phyloP scores from a whole-genome alignment of 1,284 basidiomycete species.

The Ustilago trichophora region DNA sequence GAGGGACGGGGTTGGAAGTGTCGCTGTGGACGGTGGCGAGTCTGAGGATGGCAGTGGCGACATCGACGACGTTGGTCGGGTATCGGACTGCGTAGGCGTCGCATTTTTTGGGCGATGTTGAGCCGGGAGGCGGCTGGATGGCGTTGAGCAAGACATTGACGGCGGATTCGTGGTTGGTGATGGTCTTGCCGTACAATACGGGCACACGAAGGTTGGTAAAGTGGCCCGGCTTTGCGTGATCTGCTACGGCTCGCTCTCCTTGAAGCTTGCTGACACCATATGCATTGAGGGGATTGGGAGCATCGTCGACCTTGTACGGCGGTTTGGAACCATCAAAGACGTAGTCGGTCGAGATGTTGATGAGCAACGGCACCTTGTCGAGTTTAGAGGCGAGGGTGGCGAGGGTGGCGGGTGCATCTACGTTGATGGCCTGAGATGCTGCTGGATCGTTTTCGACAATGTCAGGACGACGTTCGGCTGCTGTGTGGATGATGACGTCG shows the following conservation, averaged over 20 bases:
- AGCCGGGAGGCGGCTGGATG: conserved; percentile 34
- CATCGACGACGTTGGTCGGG: conserved; percentile 70
- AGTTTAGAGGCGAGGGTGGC: conserved; percentile 53
- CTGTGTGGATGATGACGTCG: conserved; percentile 69
- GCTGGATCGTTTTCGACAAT: conserved; percentile 67
- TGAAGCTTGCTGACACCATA: conserved; percentile 67
- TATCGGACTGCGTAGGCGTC: conserved; percentile 69
- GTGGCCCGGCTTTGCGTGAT: conserved; percentile 43
- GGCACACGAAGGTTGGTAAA: conserved; percentile 68
- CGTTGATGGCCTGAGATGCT: conserved; percentile 69
- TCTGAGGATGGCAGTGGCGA: conserved; percentile 68
- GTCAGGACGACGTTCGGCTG: conserved; percentile 69
- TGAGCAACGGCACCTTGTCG: conserved; percentile 58
- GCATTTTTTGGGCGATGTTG: conserved; percentile 30
- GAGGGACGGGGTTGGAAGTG: conserved; percentile 26
- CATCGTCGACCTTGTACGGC: conserved; percentile 68
- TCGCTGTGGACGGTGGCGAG: conserved; percentile 52
- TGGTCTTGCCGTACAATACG: conserved; percentile 58
- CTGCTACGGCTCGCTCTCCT: conserved; percentile 64
- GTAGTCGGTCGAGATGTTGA: conserved; percentile 69
- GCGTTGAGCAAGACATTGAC: conserved; percentile 61
- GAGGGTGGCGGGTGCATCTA: conserved; percentile 68
- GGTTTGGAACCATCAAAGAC: conserved; percentile 67
- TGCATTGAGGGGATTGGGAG: conserved; percentile 69
- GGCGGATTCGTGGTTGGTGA: conserved; percentile 57